Conservation (phyloP, 2,329 filamentous ascomycete genomes). For the Thermoascus crustaceus region DNA sequence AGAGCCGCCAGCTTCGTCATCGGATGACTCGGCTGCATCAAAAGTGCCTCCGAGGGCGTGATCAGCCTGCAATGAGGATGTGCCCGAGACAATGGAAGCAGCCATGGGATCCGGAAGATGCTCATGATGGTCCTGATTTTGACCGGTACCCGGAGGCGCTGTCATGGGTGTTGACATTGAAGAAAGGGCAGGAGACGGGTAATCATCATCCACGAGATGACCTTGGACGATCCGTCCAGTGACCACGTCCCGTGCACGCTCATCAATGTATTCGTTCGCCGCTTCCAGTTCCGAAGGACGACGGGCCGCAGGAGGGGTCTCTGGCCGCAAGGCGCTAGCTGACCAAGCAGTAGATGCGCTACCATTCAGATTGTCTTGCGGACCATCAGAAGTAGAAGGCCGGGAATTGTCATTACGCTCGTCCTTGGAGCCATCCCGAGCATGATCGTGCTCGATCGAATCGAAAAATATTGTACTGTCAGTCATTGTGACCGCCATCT, state of each 20-base stretch:
- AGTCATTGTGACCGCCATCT: constrained; percentile 53
- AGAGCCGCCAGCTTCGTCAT: constrained; percentile 56
- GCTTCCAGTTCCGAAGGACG: constrained; percentile 38
- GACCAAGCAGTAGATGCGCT: constrained; percentile 10
- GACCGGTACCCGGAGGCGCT: constrained; percentile 40
- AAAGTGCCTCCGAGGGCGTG: constrained; percentile 74
- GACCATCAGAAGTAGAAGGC: too few species aligned
- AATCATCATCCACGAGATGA: constrained; percentile 91
- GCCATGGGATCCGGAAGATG: constrained; percentile 74
- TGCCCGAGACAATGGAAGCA: constrained; percentile 69
- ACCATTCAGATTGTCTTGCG: too few species aligned
- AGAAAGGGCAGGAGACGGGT: constrained; percentile 65
- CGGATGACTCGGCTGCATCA: constrained; percentile 80
- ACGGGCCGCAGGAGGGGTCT: constrained; percentile 30
- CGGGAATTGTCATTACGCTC: constrained; percentile 2
- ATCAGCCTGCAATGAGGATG: constrained; percentile 62
- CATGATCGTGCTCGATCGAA: constrained; percentile 41
- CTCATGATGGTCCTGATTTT: constrained; percentile 42
- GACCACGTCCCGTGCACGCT: constrained; percentile 79
- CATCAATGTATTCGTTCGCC: constrained; percentile 60
- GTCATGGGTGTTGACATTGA: constrained; percentile 54
- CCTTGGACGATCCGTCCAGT: constrained; percentile 86
- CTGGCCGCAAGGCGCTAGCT: constrained; percentile 25
- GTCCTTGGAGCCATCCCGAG: constrained; percentile 12
- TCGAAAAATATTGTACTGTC: constrained; percentile 72